Conservation (phyloP, 305 asterid species). For the Petunia hybrid region DNA sequence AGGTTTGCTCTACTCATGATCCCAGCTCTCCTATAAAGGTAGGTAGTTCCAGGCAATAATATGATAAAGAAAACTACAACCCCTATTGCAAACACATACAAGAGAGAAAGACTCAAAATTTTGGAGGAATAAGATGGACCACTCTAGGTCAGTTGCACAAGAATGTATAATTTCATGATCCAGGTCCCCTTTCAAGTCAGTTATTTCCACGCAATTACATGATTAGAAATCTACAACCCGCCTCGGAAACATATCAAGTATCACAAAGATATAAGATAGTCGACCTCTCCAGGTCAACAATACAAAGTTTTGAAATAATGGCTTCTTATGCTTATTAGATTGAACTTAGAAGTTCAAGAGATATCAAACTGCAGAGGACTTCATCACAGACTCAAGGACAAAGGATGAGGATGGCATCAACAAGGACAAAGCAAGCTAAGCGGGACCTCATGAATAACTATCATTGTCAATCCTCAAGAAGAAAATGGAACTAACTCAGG, state of each 20-base stretch:
- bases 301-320: background rate
- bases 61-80: background rate
- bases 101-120: background rate
- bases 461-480: background rate
- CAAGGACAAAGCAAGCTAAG: background rate
- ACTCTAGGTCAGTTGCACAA: background rate
- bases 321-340: background rate
- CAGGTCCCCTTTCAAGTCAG: too few relatives aligned
- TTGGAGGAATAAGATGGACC: background rate
- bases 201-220: too few relatives aligned
- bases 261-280: too few relatives aligned
- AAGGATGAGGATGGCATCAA: background rate
- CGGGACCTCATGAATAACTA: slow-evolving; percentile 4
- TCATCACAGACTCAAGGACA: background rate
- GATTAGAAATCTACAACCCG: too few relatives aligned
- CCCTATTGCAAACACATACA: slow-evolving; percentile 5
- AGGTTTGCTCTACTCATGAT: background rate
- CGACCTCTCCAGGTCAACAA: background rate
- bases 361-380: background rate
- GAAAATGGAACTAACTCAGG: background rate
- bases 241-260: too few relatives aligned
- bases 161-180: background rate
- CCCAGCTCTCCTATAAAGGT: background rate
- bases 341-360: background rate
- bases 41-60: background rate